A percentile compares a stretch with the other conserved stretches of the same genome.
phyloP scores from a whole-genome alignment of 2,329 filamentous ascomycete genomes.

The Grosmannia huntii region DNA sequence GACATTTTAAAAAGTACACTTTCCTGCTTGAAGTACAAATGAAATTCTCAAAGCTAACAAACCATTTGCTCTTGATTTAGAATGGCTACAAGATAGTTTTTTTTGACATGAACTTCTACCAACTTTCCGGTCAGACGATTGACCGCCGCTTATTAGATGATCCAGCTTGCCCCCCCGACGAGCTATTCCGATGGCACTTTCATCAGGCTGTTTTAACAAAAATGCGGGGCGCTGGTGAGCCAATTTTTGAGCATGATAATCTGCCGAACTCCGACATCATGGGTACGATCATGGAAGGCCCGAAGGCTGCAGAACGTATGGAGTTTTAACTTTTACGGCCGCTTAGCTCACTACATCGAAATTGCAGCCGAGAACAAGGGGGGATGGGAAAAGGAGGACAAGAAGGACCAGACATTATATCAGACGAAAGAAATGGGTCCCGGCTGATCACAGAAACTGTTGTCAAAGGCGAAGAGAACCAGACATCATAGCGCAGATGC shows the following conservation, averaged over 20 bases:
- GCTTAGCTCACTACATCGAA: neutral
- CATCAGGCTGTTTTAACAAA: neutral
- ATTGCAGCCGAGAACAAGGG: too few relatives aligned
- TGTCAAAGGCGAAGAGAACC: too few relatives aligned
- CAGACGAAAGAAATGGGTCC: too few relatives aligned
- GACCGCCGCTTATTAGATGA: neutral
- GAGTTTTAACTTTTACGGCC: conserved; percentile 4
- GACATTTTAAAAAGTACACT: too few relatives aligned
- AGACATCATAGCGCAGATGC: too few relatives aligned
- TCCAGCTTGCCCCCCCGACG: neutral
- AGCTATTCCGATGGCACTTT: neutral
- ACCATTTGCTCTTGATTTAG: neutral
- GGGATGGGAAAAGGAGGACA: too few relatives aligned
- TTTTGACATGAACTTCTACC: neutral
- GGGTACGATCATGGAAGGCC: neutral
- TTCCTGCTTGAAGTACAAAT: neutral
- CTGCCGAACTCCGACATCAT: conserved; percentile 4
- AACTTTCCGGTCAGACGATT: neutral
- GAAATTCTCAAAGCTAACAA: too few relatives aligned
- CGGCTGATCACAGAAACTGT: too few relatives aligned
- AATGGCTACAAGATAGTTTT: neutral
- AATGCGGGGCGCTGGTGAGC: neutral
- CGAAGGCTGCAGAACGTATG: conserved; percentile 2
- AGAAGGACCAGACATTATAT: too few relatives aligned
- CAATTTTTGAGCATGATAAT: neutral